phyloP scores from a whole-genome alignment of 176 grass and related monocot genomes.

The Bromus sterilis region DNA sequence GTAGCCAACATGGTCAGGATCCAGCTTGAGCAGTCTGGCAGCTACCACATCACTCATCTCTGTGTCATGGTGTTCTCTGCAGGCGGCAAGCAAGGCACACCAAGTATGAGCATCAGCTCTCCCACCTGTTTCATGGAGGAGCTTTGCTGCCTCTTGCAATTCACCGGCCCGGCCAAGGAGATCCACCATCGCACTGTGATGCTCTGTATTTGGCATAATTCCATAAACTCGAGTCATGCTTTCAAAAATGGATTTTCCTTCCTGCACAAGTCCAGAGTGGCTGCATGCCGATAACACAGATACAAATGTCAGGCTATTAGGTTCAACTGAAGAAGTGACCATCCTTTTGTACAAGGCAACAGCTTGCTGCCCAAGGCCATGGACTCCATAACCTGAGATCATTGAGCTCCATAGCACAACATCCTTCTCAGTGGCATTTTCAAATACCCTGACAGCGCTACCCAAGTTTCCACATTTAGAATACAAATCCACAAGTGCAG shows the following conservation, averaged over 20 bases:
- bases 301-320: conserved; percentile 39
- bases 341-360: conserved; percentile 42
- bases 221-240: conserved; percentile 47
- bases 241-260: conserved; percentile 52
- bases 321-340: conserved; percentile 42
- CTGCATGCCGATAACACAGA: conserved; percentile 67
- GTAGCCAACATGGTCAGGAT: conserved; percentile 49
- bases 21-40: conserved; percentile 24
- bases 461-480: conserved; percentile 57
- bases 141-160: conserved; percentile 33
- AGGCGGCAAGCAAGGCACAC: conserved; percentile 71
- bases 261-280: conserved; percentile 47
- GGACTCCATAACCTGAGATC: conserved; percentile 65
- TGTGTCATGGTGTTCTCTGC: conserved; percentile 32
- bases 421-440: conserved; percentile 41
- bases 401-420: conserved; percentile 61
- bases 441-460: conserved; percentile 34
- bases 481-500: conserved; percentile 54
- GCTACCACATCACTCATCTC: conserved; percentile 35
- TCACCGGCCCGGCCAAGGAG: conserved; percentile 49
- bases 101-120: conserved; percentile 34
- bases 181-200: conserved; percentile 55
- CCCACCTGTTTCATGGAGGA: conserved; percentile 28
- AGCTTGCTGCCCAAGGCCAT: conserved; percentile 54
- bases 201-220: conserved; percentile 34